phyloP scores from a whole-genome alignment of 2,329 filamentous ascomycete genomes.

The Sclerotinia sclerotiorum region DNA sequence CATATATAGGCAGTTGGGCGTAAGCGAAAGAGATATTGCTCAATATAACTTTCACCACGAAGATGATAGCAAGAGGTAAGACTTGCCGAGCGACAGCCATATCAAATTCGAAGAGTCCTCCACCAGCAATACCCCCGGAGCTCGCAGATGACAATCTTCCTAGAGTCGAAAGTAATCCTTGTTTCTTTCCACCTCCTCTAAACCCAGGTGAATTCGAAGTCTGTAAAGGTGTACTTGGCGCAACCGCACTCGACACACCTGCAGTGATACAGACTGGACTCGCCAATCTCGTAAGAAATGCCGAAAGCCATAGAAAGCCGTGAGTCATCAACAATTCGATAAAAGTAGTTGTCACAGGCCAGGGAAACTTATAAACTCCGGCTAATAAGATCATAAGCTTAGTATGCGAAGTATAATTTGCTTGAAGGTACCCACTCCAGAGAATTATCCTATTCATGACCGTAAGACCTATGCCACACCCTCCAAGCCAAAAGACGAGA shows the following conservation, averaged over 20 bases:
- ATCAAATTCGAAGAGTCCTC: conserved; percentile 54
- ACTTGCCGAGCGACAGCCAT: conserved; percentile 48
- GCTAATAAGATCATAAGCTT: conserved; percentile 41
- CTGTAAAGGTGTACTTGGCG: conserved; percentile 46
- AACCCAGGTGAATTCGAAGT: conserved; percentile 35
- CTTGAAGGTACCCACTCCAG: conserved; percentile 43
- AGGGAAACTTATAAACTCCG: conserved; percentile 52
- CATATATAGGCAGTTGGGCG: conserved; percentile 52
- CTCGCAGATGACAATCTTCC: conserved; percentile 36
- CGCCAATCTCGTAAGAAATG: conserved; percentile 49
- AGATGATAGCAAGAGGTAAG: conserved; percentile 50
- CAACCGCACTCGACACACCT: conserved; percentile 46
- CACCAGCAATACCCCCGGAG: conserved; percentile 52
- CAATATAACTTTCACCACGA: conserved; percentile 50
- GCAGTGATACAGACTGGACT: conserved; percentile 42
- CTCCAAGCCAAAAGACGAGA: conserved; percentile 50
- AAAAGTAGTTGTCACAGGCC: conserved; percentile 52
- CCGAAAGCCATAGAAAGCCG: conserved; percentile 47
- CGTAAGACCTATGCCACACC: conserved; percentile 48
- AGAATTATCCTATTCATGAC: conserved; percentile 54
- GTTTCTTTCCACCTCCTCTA: conserved; percentile 35
- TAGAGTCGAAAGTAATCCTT: conserved; percentile 36
- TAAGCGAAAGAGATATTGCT: conserved; percentile 57
- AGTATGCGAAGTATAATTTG: conserved; percentile 38
- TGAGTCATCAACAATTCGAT: conserved; percentile 53